Evolutionary conservation across 2,329 filamentous ascomycete genomes (phyloP), one percentile per base, ranked within the genome.

Genomic region (Hypoxylon sp.): DNA sequence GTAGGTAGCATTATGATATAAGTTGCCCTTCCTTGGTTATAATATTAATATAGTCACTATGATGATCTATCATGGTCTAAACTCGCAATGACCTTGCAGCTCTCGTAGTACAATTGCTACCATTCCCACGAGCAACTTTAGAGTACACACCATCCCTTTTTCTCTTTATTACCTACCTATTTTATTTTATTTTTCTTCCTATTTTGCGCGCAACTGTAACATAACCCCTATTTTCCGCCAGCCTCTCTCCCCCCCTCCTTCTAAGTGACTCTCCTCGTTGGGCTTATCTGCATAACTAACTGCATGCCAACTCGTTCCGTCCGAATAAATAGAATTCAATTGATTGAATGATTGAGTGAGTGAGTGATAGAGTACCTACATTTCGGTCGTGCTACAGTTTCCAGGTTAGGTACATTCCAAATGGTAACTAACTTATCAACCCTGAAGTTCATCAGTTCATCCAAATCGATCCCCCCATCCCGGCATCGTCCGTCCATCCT

Each of bases 61-160:
- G 48, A 49, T 38, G 48, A 56, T 53, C 53, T 52, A 45, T 56
- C 52, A 51, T 34, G 5, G 5, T 25, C 21, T 25, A 25, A 25
- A 25, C 21, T 42, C 16, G 30, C 13, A 16, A 40, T 41, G 31
- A 36, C 36, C 30, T 25, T 51, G 42, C 30, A 42, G 23, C 15
- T 5, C 30, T 21, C 17, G 49, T 48, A 48, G 37, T 44, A 55
- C 51, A 55, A 50, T 55, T 56, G 42, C 37, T 34, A 53, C 31
- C 53, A 49, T 50, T 53, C 49, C 48, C 53, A 45, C 44, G 40
- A 29, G 51, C 38, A 37, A 45, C 30, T 37, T 47, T n/a, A 12
- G 23, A 29, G 19, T 35, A 35, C 25, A 42, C 29, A 48, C 23
- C 21, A 34, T 35, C 27, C 27, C 13, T 15, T 23, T 40, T 35